Evolutionary conservation across 257 asterid species (phyloP).

Genomic region (Echites panduratus): DNA sequence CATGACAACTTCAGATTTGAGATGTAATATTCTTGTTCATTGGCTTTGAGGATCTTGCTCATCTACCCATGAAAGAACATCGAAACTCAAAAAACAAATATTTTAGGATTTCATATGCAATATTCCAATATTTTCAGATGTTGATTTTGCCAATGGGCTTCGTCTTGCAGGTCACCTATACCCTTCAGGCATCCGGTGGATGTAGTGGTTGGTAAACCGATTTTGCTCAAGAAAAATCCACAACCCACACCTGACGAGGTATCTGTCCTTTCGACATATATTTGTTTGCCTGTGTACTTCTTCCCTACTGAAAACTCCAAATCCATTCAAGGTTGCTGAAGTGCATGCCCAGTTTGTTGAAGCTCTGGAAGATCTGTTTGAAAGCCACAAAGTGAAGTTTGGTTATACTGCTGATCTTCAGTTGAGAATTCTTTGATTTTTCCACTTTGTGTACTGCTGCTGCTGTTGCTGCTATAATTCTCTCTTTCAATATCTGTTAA

Average conservation of each 20-base stretch:
- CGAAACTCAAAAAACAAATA: neutral
- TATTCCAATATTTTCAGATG: neutral
- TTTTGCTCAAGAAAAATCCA: constrained; percentile 52
- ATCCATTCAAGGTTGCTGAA: constrained; percentile 42
- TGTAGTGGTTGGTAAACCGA: constrained; percentile 92
- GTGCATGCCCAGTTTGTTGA: constrained; percentile 59
- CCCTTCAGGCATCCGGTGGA: constrained; percentile 78
- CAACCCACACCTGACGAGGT: constrained; percentile 85
- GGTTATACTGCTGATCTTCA: constrained; percentile 45
- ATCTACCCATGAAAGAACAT: neutral
- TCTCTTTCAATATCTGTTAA: too few relatives aligned
- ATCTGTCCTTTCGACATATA: constrained; percentile 4
- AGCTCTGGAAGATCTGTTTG: constrained; percentile 57
- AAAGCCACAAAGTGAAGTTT: constrained; percentile 58
- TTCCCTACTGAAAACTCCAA: neutral
- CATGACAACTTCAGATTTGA: neutral
- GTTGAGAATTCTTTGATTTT: constrained; percentile 42
- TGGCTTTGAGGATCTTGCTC: neutral
- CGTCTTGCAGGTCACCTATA: constrained; percentile 65
- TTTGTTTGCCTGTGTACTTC: neutral
- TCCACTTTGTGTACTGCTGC: neutral
- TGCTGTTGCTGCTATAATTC: too few relatives aligned
- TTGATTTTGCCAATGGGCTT: neutral
- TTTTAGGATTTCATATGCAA: neutral
- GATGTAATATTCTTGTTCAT: neutral